Percentiles rank a stretch among this genome's conserved stretches.
phyloP scores from a whole-genome alignment of 495 filamentous ascomycete species.

The Aspergillus cavernicola region DNA sequence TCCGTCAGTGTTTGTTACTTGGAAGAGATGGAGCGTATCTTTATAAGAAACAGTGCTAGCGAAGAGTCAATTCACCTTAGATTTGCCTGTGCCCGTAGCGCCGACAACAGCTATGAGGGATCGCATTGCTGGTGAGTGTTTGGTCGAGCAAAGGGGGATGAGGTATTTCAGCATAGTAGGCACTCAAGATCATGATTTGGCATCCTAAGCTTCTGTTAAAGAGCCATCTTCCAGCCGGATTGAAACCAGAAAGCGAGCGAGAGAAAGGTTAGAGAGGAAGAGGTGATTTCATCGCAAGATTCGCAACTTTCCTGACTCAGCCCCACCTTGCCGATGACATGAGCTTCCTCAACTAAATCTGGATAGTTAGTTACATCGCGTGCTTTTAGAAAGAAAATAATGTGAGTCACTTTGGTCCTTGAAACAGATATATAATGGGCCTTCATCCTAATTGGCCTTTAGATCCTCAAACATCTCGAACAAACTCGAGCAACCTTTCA shows the following conservation, averaged over 20 bases:
- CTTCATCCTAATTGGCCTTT: not conserved
- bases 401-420: slow-evolving; percentile 8
- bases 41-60: not conserved
- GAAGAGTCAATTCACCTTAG: slow-evolving; percentile 64
- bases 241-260: not conserved
- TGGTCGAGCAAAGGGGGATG: slow-evolving; percentile 10
- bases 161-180: slow-evolving; percentile 13
- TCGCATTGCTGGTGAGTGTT: slow-evolving; percentile 27
- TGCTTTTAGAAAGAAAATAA: not conserved
- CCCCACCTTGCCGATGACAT: slow-evolving; percentile 7
- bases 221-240: not conserved
- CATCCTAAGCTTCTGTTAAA: slow-evolving; percentile 8
- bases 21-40: no score
- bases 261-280: not conserved
- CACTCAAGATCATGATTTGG: not conserved
- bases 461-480: not conserved
- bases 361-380: slow-evolving; percentile 2
- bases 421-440: not conserved
- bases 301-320: not conserved
- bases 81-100: slow-evolving; percentile 95
- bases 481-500: not conserved
- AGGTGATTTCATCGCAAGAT: slow-evolving; percentile 3
- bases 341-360: not conserved
- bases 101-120: slow-evolving; percentile 84
- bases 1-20: slow-evolving; percentile 19